These are phyloP conservation scores for Glaciozyma antarctica DNA, from an alignment of 768 basidiomycete species.

Conservation along the genomic window DNA sequence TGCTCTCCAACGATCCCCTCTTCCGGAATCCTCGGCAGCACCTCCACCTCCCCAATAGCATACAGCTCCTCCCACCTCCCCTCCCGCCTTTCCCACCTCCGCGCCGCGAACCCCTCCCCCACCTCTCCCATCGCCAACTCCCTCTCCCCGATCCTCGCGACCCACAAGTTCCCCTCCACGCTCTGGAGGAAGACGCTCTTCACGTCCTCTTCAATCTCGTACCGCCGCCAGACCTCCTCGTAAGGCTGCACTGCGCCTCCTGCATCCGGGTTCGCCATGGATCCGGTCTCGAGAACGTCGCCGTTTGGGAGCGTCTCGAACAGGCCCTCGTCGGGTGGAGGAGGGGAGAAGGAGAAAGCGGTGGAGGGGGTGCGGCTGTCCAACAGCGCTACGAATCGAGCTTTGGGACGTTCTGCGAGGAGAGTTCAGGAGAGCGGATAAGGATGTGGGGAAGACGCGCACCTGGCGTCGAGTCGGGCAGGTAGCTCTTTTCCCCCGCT, in stretches of 20 bases:
- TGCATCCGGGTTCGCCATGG: constrained; percentile 18
- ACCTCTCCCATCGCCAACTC: constrained; percentile 11
- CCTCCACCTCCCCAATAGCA: background rate
- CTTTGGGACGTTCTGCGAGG: constrained; percentile 3
- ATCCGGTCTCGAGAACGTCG: constrained; percentile 23
- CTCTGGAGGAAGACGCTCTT: background rate
- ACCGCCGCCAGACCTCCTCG: constrained; percentile 29
- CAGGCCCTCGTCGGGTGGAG: constrained; percentile 16
- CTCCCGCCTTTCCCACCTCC: background rate
- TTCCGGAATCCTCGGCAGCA: background rate
- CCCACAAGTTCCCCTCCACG: background rate
- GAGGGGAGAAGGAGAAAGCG: background rate
- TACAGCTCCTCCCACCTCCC: background rate
- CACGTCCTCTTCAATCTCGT: background rate
- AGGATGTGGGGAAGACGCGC: background rate
- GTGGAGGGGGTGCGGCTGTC: constrained; percentile 12
- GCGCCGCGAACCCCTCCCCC: background rate
- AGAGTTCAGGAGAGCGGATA: background rate
- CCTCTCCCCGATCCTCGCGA: constrained; percentile 13
- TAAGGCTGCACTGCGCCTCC: constrained; percentile 11
- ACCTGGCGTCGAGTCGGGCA: constrained; percentile 8
- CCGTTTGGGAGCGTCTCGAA: constrained; percentile 22
- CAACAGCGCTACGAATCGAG: constrained; percentile 18
- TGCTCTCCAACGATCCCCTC: background rate
- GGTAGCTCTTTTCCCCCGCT: constrained; percentile 17